Conservation (phyloP, 495 filamentous ascomycete species). For the Penicillium desertorum region DNA sequence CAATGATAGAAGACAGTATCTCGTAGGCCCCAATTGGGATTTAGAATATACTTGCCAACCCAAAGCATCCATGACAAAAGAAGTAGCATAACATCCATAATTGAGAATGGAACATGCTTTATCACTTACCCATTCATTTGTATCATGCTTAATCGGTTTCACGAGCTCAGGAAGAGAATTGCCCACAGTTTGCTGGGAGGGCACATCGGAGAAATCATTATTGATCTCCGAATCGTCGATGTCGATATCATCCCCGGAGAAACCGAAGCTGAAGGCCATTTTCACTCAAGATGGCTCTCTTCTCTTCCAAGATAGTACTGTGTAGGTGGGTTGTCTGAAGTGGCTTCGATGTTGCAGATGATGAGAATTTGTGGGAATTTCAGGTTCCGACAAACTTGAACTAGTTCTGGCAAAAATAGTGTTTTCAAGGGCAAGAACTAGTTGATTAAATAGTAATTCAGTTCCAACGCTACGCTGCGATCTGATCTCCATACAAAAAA, state of each 20-base stretch:
- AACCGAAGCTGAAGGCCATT: constrained; percentile 72
- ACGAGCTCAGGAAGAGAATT: constrained; percentile 36
- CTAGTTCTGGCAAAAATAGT: background rate
- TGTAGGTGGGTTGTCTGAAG: constrained; percentile 3
- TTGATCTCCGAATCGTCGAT: constrained; percentile 47
- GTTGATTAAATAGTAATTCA: background rate
- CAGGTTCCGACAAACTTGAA: background rate
- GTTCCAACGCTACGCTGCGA: background rate
- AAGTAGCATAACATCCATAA: constrained; percentile 8
- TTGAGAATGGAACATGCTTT: background rate
- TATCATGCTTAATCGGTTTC: constrained; percentile 40
- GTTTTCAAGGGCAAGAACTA: background rate
- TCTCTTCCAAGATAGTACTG: background rate
- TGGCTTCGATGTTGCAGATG: background rate
- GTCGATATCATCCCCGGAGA: constrained; percentile 83
- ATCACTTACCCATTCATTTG: constrained; percentile 49
- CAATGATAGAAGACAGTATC: background rate
- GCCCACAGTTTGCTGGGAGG: constrained; percentile 4
- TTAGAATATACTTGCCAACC: constrained; percentile 19
- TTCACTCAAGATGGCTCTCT: background rate
- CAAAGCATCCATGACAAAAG: constrained; percentile 26
- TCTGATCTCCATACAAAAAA: constrained; percentile 15
- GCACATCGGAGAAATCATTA: constrained; percentile 22
- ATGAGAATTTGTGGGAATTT: background rate
- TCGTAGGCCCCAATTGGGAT: background rate